A percentile compares a stretch with the other conserved stretches of the same genome.
These are phyloP conservation scores for Cydonia oblonga DNA, from an alignment of 331 rosid species.

Conservation along the genomic window DNA sequence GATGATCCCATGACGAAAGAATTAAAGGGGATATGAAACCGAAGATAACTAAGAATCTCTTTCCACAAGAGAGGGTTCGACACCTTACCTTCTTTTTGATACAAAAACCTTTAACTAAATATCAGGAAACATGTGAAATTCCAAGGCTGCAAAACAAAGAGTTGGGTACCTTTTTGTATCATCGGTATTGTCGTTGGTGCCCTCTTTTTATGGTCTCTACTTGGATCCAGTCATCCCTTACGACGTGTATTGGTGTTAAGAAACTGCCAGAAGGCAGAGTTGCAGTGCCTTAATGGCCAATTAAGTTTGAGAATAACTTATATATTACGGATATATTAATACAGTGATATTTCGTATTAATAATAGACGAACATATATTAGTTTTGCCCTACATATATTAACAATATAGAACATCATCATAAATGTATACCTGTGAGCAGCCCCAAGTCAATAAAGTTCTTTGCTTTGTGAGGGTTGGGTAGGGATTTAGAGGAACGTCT, in stretches of 20 bases:
- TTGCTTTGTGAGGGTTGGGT: too few relatives aligned
- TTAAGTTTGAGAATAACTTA: background rate
- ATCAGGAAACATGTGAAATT: slow-evolving; percentile 2
- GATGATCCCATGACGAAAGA: background rate
- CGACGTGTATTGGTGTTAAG: background rate
- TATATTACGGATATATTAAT: accelerated
- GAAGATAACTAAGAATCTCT: background rate
- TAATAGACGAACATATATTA: too few relatives aligned
- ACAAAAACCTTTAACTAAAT: background rate
- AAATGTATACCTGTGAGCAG: too few relatives aligned
- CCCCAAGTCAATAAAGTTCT: too few relatives aligned
- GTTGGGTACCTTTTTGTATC: background rate
- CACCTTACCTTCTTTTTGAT: background rate
- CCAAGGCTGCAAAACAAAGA: background rate
- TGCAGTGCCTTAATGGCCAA: background rate
- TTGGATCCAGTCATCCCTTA: background rate
- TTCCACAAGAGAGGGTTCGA: background rate
- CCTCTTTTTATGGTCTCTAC: background rate
- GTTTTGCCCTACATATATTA: too few relatives aligned
- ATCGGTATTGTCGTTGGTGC: background rate
- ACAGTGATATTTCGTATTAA: too few relatives aligned
- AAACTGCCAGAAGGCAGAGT: background rate
- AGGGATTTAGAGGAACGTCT: accelerated
- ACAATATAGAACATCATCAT: too few relatives aligned
- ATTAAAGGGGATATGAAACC: too few relatives aligned